phyloP scores from a whole-genome alignment of 306 rosid species.

The Castanea crenata region DNA sequence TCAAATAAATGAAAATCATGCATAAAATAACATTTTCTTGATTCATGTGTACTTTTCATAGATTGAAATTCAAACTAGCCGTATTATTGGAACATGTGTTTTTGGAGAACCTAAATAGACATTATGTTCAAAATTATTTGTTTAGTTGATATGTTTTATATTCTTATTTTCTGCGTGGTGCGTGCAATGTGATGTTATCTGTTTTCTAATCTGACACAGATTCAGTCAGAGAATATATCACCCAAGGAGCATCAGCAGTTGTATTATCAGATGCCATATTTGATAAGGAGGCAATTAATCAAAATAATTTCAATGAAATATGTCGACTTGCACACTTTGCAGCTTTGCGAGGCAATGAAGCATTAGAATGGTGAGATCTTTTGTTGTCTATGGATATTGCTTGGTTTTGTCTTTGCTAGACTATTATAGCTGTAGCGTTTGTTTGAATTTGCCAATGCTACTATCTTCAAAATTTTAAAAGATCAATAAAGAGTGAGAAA shows the following conservation, averaged over 20 bases:
- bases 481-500: too few species aligned
- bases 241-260: constrained; percentile 70
- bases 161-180: neutral
- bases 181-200: neutral
- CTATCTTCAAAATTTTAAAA: too few species aligned
- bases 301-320: constrained; percentile 49
- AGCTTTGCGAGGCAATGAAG: constrained; percentile 52
- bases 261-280: constrained; percentile 90
- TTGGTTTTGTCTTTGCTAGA: neutral
- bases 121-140: neutral
- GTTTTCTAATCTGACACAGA: constrained; percentile 40
- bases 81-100: neutral
- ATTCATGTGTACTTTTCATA: neutral
- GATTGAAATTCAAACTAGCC: neutral
- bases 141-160: neutral
- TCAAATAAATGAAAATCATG: neutral
- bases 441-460: neutral
- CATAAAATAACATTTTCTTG: neutral
- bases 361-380: constrained; percentile 45
- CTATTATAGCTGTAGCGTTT: neutral
- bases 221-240: constrained; percentile 59
- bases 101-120: neutral
- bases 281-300: constrained; percentile 58
- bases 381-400: neutral
- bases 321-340: constrained; percentile 63